A percentile compares a stretch with the other conserved stretches of the same genome.
Evolutionary conservation across 441 rosid species (phyloP).

Genomic region (Adansonia madagascariensis): DNA sequence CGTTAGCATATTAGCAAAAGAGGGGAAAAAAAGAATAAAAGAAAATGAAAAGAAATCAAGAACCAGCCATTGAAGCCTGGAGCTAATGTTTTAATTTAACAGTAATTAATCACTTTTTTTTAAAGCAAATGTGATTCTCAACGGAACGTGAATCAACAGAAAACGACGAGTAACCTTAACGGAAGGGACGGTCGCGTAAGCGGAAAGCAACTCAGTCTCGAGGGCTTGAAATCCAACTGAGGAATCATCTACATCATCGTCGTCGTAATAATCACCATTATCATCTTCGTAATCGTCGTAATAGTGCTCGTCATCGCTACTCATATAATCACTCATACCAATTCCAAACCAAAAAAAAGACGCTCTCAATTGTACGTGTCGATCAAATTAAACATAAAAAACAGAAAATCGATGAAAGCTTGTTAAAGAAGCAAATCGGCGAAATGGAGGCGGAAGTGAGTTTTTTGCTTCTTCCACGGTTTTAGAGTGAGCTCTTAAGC

Average conservation of each 20-base stretch:
- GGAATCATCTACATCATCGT: conserved; percentile 24
- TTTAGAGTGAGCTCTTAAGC: not conserved
- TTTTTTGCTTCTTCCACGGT: not conserved
- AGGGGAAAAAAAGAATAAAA: not conserved
- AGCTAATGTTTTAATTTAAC: not conserved
- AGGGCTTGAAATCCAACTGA: conserved; percentile 16
- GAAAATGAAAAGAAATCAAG: not conserved
- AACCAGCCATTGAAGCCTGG: not conserved
- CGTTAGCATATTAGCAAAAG: not conserved
- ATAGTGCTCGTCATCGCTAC: conserved; percentile 30
- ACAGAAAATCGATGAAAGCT: not conserved
- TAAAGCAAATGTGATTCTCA: not conserved
- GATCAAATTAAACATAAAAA: not conserved
- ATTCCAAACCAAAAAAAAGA: not conserved
- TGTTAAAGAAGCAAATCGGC: not conserved
- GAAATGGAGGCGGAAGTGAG: not conserved
- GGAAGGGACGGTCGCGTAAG: conserved; percentile 13
- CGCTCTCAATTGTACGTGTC: not conserved
- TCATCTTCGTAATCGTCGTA: conserved; percentile 12
- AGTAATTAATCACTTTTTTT: not conserved
- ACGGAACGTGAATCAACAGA: not conserved
- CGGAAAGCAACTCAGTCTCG: conserved; percentile 12
- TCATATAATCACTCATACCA: conserved; percentile 30
- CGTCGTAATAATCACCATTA: not conserved
- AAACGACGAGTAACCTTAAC: conserved; percentile 26